These are phyloP conservation scores for Populus davidiana DNA, from an alignment of 345 rosid species.

Conservation along the genomic window DNA sequence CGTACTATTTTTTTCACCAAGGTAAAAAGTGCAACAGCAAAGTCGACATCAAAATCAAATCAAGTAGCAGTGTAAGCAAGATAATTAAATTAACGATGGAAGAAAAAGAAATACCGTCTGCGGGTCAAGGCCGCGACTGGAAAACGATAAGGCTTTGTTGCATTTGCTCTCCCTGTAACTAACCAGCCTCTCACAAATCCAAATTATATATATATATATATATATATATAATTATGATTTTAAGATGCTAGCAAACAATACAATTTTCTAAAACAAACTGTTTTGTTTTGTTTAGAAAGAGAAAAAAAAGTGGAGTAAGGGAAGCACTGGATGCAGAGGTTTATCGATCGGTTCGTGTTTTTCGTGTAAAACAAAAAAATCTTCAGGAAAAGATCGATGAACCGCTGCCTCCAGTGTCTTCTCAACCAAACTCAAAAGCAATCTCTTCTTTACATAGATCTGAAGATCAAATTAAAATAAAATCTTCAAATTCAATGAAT, in stretches of 20 bases:
- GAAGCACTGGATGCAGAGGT: slow-evolving; percentile 99
- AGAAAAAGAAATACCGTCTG: no score
- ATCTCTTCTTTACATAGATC: background rate
- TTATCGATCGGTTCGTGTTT: slow-evolving; percentile 93
- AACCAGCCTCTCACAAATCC: background rate
- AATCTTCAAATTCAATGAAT: background rate
- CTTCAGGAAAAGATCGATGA: slow-evolving; percentile 95
- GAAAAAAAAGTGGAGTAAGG: slow-evolving; percentile 5
- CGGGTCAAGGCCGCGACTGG: no score
- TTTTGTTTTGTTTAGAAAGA: background rate
- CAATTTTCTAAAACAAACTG: no score
- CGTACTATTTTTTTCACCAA: background rate
- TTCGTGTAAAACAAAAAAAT: slow-evolving; percentile 28
- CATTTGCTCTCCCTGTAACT: background rate
- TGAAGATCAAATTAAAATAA: background rate
- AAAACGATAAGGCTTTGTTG: background rate
- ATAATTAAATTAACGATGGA: background rate
- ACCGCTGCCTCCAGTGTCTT: slow-evolving; percentile 99
- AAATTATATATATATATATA: no score
- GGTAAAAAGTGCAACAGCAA: background rate
- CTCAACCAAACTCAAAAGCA: slow-evolving; percentile 9
- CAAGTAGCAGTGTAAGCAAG: background rate
- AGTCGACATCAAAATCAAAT: background rate
- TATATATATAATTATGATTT: no score
- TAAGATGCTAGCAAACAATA: no score